Base-by-base conservation (phyloP, 805 yeast species). In the Torulaspora quercuum region DNA sequence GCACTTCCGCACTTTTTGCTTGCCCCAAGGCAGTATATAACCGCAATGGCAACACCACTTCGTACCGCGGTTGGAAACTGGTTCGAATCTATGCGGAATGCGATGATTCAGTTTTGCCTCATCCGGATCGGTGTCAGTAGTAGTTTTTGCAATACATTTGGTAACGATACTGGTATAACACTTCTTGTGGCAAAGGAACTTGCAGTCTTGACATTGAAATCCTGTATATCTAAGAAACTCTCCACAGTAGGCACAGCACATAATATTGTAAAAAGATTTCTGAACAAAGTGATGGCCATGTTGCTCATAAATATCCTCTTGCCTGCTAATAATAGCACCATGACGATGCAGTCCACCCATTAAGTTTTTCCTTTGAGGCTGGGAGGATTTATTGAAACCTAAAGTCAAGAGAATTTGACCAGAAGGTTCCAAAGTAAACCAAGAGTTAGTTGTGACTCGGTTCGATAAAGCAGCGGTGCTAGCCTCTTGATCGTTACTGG, bases 21-120 rank as follows among this genome's bases (percentile, higher is more conserved):
- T 78, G 35, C 97, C 95, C 82, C 96, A 82, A 11, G 98, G 97
- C 45, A 92, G 70, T 35, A 92, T 80, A 57, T 87, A 87, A 44
- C 99, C 99, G 73, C 99, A 92, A 60, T 92, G 99, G 52, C 97
- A 92, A 66, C 99, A 92, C 99, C 99, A 92, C 57, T 90, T 89
- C 2, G 99, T 94, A 52, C 96, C 94, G 64, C 88, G 80, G 56
- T 92, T 92, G 11, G 92, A 75, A 17, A 79, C 76, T n/a, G 90
- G 89, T 49, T 85, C 95, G 60, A 90, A 90, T 59, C 96, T 78
- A 60, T 92, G 99, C 22, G 98, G 98, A 50, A 92, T 92, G 48
- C 95, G 83, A 61, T 92, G 97, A 55, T 92, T 92, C 60, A 92
- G 75, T 61, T 85, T 80, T 14, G 84, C 76, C 49, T 81, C 90